A percentile compares a stretch with the other conserved stretches of the same genome.
Evolutionary conservation across 306 rosid species (phyloP).

Genomic region (Carpinus viminea): DNA sequence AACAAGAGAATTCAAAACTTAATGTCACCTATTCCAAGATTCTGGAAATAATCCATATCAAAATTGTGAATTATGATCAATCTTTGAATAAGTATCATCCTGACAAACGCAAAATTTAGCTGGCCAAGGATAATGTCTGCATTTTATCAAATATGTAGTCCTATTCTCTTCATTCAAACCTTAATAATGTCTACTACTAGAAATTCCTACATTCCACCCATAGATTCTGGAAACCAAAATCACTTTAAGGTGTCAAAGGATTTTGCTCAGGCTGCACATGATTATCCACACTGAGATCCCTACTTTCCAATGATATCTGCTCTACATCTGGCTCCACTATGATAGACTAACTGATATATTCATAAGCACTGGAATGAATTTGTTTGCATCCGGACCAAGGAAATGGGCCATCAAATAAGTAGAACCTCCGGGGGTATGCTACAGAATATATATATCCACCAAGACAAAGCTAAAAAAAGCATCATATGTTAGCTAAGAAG

Average conservation of each 20-base stretch:
- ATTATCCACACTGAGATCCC: background rate
- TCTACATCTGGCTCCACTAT: too few species aligned
- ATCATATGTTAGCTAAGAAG: background rate
- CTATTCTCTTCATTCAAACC: background rate
- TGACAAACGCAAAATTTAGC: background rate
- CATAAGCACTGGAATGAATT: background rate
- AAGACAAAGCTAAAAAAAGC: background rate
- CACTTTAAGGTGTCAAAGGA: background rate
- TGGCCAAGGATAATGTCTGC: too few species aligned
- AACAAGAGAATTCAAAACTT: background rate
- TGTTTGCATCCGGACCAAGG: background rate
- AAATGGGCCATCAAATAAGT: background rate
- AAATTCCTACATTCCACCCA: too few species aligned
- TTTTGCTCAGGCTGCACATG: background rate
- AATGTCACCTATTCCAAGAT: background rate
- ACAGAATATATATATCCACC: background rate
- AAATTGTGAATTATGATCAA: too few species aligned
- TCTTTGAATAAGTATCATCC: background rate
- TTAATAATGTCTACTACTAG: background rate
- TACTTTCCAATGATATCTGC: background rate
- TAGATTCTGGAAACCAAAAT: background rate
- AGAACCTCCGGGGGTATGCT: background rate
- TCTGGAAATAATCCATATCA: background rate
- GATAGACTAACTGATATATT: background rate
- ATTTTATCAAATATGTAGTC: too few species aligned